phyloP scores from a whole-genome alignment of 495 filamentous ascomycete genomes.

The Daldinia vernicosa region DNA sequence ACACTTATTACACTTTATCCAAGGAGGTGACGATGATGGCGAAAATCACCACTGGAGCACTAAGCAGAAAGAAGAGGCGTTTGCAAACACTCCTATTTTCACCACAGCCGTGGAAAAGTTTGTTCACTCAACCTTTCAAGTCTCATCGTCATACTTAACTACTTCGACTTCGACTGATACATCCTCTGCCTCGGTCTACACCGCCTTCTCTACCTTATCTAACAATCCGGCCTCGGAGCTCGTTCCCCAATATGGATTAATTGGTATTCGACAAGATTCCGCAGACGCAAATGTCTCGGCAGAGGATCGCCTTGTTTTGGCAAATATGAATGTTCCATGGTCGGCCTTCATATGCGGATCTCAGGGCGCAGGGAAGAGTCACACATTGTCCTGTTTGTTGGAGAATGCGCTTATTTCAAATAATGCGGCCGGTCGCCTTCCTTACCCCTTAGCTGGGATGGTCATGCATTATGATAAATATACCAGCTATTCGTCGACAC shows the following conservation, averaged over 20 bases:
- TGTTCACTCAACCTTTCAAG: background rate
- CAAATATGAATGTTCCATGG: slow-evolving; percentile 65
- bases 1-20: background rate
- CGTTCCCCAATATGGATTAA: background rate
- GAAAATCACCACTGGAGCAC: background rate
- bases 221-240: background rate
- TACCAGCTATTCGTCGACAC: slow-evolving; percentile 48
- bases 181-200: background rate
- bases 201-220: background rate
- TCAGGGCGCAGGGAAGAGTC: slow-evolving; percentile 70
- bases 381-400: slow-evolving; percentile 68
- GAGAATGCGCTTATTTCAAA: slow-evolving; percentile 59
- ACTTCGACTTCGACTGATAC: background rate
- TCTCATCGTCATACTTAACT: background rate
- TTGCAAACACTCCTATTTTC: slow-evolving; percentile 12
- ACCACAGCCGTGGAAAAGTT: slow-evolving; percentile 5
- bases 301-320: slow-evolving; percentile 58
- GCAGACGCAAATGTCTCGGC: background rate
- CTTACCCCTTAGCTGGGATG: slow-evolving; percentile 59
- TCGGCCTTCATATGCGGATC: slow-evolving; percentile 72
- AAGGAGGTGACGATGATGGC: background rate
- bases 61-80: background rate
- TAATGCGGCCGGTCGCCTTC: slow-evolving; percentile 8
- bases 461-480: slow-evolving; percentile 66
- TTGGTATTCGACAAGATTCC: background rate